These are phyloP conservation scores for Cladosporium sp. DNA, from an alignment of 2,329 filamentous ascomycete genomes.

Conservation along the genomic window DNA sequence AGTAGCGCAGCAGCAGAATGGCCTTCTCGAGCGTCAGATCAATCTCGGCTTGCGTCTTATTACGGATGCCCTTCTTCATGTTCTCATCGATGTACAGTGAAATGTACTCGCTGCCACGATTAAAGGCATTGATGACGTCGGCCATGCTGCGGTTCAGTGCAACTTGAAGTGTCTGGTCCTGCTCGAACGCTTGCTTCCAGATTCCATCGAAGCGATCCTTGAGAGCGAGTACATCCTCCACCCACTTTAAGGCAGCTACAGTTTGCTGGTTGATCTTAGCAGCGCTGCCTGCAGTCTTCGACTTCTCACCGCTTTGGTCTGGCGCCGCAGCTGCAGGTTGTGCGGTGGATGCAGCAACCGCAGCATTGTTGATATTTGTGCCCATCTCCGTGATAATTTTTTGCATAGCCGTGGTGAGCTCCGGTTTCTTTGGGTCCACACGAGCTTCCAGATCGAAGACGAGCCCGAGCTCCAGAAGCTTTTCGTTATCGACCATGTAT, in stretches of 20 bases:
- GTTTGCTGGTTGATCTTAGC: conserved; percentile 71
- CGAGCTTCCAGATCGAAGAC: conserved; percentile 77
- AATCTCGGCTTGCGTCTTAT: conserved; percentile 85
- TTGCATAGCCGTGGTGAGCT: conserved; percentile 70
- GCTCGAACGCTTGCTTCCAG: conserved; percentile 69
- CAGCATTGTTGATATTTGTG: conserved; percentile 73
- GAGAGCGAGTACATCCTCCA: conserved; percentile 80
- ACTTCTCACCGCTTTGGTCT: conserved; percentile 49
- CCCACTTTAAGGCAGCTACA: conserved; percentile 87
- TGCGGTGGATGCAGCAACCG: conserved; percentile 56
- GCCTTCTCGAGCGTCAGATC: conserved; percentile 85
- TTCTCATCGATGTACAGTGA: conserved; percentile 97
- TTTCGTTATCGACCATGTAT: conserved; percentile 90
- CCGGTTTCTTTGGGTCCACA: conserved; percentile 71
- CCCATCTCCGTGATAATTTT: conserved; percentile 77
- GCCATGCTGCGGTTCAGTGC: conserved; percentile 83
- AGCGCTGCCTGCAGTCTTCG: conserved; percentile 48
- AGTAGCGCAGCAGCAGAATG: conserved; percentile 81
- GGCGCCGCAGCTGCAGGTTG: conserved; percentile 46
- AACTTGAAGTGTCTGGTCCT: conserved; percentile 76
- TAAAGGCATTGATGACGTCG: conserved; percentile 88
- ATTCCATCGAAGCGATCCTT: conserved; percentile 89
- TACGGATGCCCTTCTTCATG: conserved; percentile 88
- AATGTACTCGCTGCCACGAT: conserved; percentile 83
- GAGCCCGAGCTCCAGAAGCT: conserved; percentile 72